These are phyloP conservation scores for Pyrenochaeta sp. DNA, from an alignment of 2,329 filamentous ascomycete species.

Conservation along the genomic window DNA sequence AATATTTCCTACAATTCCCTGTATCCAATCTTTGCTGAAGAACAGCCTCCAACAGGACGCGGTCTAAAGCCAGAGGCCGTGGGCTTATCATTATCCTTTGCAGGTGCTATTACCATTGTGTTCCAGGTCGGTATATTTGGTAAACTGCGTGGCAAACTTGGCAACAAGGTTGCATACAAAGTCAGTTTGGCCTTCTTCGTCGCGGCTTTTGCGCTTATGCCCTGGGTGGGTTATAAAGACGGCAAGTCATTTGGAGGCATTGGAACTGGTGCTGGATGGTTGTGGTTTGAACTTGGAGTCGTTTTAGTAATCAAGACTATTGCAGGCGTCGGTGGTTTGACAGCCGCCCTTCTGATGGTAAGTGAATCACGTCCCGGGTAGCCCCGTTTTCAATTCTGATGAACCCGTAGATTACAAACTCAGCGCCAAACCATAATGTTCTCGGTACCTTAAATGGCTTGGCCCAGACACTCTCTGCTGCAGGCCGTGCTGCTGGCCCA, in stretches of 20 bases:
- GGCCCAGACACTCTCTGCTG: conserved; percentile 91
- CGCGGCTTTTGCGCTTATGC: conserved; percentile 84
- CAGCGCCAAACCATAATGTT: conserved; percentile 82
- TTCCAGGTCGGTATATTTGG: conserved; percentile 91
- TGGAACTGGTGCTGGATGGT: conserved; percentile 69
- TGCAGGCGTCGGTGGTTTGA: conserved; percentile 86
- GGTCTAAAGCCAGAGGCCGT: conserved; percentile 80
- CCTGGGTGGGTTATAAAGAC: conserved; percentile 83
- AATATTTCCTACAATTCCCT: conserved; percentile 96
- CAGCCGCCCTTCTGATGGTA: conserved; percentile 87
- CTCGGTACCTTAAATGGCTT: conserved; percentile 92
- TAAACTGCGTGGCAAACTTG: conserved; percentile 77
- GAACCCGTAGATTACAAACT: conserved; percentile 81
- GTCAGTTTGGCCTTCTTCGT: conserved; percentile 81
- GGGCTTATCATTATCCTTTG: conserved; percentile 83
- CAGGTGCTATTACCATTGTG: conserved; percentile 83
- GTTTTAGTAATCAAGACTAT: conserved; percentile 90
- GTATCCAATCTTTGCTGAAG: conserved; percentile 90
- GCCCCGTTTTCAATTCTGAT: conserved; percentile 13
- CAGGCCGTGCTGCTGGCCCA: conserved; percentile 86
- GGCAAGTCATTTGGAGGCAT: conserved; percentile 60
- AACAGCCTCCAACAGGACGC: conserved; percentile 77
- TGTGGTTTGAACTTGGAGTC: conserved; percentile 82
- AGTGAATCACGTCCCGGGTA: conserved; percentile 41
- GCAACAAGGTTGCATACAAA: conserved; percentile 86